These are phyloP conservation scores for Persicaria maculosa DNA, from an alignment of 148 eudicot genomes.

Conservation along the genomic window DNA sequence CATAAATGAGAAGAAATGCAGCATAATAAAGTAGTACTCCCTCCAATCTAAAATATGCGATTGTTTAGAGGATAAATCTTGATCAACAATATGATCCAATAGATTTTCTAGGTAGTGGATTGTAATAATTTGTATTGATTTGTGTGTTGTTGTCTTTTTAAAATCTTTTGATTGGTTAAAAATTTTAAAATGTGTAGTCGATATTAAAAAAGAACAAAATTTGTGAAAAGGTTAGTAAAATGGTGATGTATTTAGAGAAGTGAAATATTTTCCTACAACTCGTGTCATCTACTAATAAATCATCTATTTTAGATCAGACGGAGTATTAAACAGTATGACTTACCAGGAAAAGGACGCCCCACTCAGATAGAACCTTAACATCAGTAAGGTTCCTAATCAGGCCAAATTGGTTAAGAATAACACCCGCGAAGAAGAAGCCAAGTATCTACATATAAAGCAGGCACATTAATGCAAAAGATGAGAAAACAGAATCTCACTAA, in stretches of 20 bases:
- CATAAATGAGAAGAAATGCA: not conserved
- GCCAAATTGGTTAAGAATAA: slow-evolving; percentile 89
- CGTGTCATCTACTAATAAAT: not conserved
- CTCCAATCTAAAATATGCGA: no score
- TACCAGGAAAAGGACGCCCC: slow-evolving; percentile 99
- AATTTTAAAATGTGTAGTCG: no score
- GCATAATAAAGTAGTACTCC: not conserved
- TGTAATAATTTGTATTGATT: no score
- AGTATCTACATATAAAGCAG: slow-evolving; percentile 54
- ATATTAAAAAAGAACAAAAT: no score
- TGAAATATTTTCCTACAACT: no score
- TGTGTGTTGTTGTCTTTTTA: no score
- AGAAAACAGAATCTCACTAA: not conserved
- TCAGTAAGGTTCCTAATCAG: slow-evolving; percentile 88
- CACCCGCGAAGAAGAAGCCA: slow-evolving; percentile 96
- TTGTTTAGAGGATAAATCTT: no score
- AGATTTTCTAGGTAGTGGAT: no score
- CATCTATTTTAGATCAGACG: not conserved
- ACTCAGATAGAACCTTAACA: slow-evolving; percentile 89
- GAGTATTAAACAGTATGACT: slow-evolving; percentile 5
- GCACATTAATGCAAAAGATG: not conserved
- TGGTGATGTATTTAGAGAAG: no score
- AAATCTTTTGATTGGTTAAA: no score
- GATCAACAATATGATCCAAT: no score
- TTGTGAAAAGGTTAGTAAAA: no score